Evolutionary conservation across 345 rosid species (phyloP), one percentile per base, ranked within the genome.

Genomic region (Syzygium jambos): DNA sequence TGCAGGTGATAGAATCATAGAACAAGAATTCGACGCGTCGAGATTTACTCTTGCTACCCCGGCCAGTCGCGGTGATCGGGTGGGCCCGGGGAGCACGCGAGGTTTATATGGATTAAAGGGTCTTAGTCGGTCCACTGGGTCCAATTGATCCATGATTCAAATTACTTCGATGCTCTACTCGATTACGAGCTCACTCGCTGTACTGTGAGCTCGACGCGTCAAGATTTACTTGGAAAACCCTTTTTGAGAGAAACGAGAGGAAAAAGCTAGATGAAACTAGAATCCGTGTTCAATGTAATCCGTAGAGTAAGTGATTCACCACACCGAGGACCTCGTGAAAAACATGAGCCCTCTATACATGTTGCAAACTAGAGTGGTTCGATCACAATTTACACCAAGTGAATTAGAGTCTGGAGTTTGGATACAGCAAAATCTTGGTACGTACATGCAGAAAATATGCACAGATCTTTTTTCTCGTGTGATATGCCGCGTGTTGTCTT

Each of bases 231-330:
- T 1, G 5, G 1, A 73, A 34, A 68, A 73, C 13, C 21, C 82
- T 19, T 38, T 19, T 4, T 2, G 2, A 38, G 23, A 38, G 7
- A 38, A 73, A 38, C 0, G 2, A 38, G 49, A 73, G 38, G 14
- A 38, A 73, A 73, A 0, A 23, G 6, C 0, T 0, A 7, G 27
- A 73, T 0, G 1, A 38, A 73, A 73, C 3, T 19, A 43, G 15
- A 73, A 34, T 38, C 43, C 22, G 16, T 38, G 43, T 34, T 34
- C 11, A 17, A 8, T 0, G 2, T 34, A 8, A 16, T 68, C 21
- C 5, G 5, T 7, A 9, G 11, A 34, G 17, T 13, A 68, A 34
- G 41, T 34, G 46, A 65, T 68, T 68, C 25, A 4, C 25, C 0
- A 22, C 21, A 73, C 8, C 2, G 25, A 38, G 82, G 19, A 73